These are phyloP conservation scores for Leccinum uliginosum DNA, from an alignment of 768 basidiomycete genomes.

Conservation along the genomic window DNA sequence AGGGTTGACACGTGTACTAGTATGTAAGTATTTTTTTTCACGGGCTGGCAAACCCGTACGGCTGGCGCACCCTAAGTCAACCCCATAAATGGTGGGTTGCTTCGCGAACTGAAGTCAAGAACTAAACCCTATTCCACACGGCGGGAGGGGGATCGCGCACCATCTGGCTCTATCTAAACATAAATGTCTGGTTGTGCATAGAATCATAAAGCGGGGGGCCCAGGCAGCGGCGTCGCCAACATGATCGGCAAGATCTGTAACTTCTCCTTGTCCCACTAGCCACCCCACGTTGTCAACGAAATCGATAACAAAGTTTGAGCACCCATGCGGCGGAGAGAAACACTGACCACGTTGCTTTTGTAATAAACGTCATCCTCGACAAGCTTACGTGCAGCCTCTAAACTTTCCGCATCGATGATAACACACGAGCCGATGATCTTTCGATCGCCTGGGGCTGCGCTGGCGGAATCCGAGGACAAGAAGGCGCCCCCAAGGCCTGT, in stretches of 20 bases:
- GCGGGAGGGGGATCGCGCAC: neutral
- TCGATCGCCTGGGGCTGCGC: slow-evolving; percentile 41
- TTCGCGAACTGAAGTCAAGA: neutral
- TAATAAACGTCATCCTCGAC: slow-evolving; percentile 25
- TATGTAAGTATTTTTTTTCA: neutral
- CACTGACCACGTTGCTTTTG: slow-evolving; percentile 20
- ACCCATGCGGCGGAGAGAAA: neutral
- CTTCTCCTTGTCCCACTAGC: slow-evolving; percentile 55
- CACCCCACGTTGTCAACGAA: neutral
- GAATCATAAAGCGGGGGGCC: neutral
- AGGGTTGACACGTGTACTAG: too few species aligned
- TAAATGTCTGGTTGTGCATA: neutral
- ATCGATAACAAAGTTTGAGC: neutral
- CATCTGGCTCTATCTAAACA: too few species aligned
- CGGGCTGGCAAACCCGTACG: neutral
- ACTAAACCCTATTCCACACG: neutral
- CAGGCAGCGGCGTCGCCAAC: slow-evolving; percentile 25
- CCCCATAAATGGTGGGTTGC: neutral
- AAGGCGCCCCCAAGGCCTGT: slow-evolving; percentile 55
- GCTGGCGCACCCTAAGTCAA: neutral
- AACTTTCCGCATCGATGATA: slow-evolving; percentile 48
- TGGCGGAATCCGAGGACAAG: slow-evolving; percentile 51
- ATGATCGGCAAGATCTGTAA: slow-evolving; percentile 46
- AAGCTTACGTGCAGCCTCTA: slow-evolving; percentile 38
- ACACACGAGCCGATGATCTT: slow-evolving; percentile 58